A percentile compares a stretch with the other conserved stretches of the same genome.
These are phyloP conservation scores for Xylaria intraflava DNA, from an alignment of 495 filamentous ascomycete species.

Conservation along the genomic window DNA sequence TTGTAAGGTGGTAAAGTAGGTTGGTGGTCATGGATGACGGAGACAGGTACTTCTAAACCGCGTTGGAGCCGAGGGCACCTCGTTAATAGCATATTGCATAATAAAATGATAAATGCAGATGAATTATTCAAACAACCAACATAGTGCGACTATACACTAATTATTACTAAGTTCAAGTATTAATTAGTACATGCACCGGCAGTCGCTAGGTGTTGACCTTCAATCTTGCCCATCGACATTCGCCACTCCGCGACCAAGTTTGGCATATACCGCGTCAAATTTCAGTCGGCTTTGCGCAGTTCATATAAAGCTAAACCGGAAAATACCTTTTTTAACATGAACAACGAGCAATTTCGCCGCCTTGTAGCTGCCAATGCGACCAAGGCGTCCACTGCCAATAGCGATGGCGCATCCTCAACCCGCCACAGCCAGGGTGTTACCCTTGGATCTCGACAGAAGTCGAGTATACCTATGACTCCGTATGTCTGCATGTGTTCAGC, in stretches of 20 bases:
- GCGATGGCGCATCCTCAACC: slow-evolving; percentile 33
- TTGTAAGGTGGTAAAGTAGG: not conserved
- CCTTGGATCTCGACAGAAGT: slow-evolving; percentile 60
- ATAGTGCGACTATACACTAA: too few species aligned
- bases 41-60: too few species aligned
- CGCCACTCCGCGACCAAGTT: too few species aligned
- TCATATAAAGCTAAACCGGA: not conserved
- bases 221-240: too few species aligned
- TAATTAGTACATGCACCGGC: too few species aligned
- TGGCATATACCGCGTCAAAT: not conserved
- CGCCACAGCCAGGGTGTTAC: slow-evolving; percentile 28
- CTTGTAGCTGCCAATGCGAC: slow-evolving; percentile 54
- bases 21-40: too few species aligned
- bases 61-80: too few species aligned
- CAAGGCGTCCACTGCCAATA: slow-evolving; percentile 27
- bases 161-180: too few species aligned
- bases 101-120: too few species aligned
- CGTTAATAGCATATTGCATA: too few species aligned
- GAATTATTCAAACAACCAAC: too few species aligned
- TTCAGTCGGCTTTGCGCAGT: not conserved
- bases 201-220: too few species aligned
- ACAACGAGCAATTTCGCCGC: slow-evolving; percentile 91
- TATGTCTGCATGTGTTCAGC: slow-evolving; percentile 31
- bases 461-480: slow-evolving; percentile 85
- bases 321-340: slow-evolving; percentile 51